Conservation (phyloP, 208 protist species). For the Trypanosoma melophagium region DNA sequence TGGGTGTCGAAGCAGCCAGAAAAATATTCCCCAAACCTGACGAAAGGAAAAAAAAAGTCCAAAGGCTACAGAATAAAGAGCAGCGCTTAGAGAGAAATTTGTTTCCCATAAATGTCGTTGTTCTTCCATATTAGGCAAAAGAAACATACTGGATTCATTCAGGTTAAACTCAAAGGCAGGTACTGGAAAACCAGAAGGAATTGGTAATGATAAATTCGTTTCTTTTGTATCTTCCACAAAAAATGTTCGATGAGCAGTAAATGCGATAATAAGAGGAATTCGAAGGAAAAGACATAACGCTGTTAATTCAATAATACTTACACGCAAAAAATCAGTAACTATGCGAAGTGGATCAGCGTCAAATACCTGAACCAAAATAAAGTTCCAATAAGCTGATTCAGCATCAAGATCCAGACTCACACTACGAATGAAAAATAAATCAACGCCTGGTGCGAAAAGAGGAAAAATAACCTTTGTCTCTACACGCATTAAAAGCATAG, state of each 20-base stretch:
- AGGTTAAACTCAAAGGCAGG: neutral
- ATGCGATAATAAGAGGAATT: slow-evolving; percentile 35
- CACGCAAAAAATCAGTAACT: slow-evolving; percentile 42
- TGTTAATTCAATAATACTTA: slow-evolving; percentile 48
- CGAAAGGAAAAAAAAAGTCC: neutral
- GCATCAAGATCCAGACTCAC: slow-evolving; percentile 55
- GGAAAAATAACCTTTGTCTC: slow-evolving; percentile 51
- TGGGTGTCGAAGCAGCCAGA: slow-evolving; percentile 1
- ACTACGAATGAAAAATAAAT: slow-evolving; percentile 76
- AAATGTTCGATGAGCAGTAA: slow-evolving; percentile 12
- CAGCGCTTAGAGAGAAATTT: neutral
- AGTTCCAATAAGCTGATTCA: slow-evolving; percentile 48
- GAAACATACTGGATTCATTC: neutral
- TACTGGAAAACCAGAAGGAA: slow-evolving; percentile 17
- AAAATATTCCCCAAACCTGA: neutral
- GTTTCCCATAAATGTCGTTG: neutral
- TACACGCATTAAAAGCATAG: slow-evolving; percentile 51
- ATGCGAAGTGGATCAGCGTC: slow-evolving; percentile 54
- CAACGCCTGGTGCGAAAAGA: slow-evolving; percentile 80
- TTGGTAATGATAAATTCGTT: neutral
- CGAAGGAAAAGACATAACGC: slow-evolving; percentile 58
- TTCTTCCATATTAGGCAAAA: neutral
- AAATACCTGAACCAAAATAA: slow-evolving; percentile 64
- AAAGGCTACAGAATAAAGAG: neutral
- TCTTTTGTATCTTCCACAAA: neutral